Percentiles rank a stretch among this genome's conserved stretches.
Conservation (phyloP, 2,329 filamentous ascomycete genomes). For the Amylocarpus encephaloides region DNA sequence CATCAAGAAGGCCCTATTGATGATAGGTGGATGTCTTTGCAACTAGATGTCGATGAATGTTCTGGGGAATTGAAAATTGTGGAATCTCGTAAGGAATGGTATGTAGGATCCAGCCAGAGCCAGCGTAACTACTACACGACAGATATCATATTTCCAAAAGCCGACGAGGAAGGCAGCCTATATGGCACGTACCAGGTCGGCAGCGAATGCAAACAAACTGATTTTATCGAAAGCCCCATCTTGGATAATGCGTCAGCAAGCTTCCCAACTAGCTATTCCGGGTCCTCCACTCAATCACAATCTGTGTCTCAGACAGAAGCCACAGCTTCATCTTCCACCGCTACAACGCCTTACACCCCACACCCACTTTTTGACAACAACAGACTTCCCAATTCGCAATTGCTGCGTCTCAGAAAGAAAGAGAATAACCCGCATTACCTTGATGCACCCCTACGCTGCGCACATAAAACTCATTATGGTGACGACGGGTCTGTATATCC, state of each 20-base stretch:
- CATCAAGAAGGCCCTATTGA: conserved; percentile 67
- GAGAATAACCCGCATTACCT: conserved; percentile 35
- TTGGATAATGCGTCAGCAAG: not conserved
- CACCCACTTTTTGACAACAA: conserved; percentile 8
- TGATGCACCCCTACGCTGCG: conserved; percentile 33
- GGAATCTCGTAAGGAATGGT: conserved; percentile 66
- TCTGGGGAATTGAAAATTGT: conserved; percentile 54
- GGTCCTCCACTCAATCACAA: not conserved
- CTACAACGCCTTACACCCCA: conserved; percentile 4
- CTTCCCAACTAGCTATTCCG: not conserved
- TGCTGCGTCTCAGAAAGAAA: conserved; percentile 19
- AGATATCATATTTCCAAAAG: conserved; percentile 39
- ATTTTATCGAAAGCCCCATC: not conserved
- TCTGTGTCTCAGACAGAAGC: too few species aligned
- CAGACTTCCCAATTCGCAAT: conserved; percentile 21
- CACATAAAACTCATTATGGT: conserved; percentile 43
- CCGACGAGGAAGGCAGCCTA: conserved; percentile 4
- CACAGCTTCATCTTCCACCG: conserved; percentile 6
- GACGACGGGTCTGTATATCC: conserved; percentile 37
- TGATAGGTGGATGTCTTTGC: conserved; percentile 65
- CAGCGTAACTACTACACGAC: conserved; percentile 61
- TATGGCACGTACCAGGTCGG: not conserved
- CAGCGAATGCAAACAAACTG: not conserved
- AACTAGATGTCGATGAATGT: conserved; percentile 52
- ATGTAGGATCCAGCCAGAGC: conserved; percentile 47